phyloP scores from a whole-genome alignment of 2,329 filamentous ascomycete species.

The Nannizzia gypsea region DNA sequence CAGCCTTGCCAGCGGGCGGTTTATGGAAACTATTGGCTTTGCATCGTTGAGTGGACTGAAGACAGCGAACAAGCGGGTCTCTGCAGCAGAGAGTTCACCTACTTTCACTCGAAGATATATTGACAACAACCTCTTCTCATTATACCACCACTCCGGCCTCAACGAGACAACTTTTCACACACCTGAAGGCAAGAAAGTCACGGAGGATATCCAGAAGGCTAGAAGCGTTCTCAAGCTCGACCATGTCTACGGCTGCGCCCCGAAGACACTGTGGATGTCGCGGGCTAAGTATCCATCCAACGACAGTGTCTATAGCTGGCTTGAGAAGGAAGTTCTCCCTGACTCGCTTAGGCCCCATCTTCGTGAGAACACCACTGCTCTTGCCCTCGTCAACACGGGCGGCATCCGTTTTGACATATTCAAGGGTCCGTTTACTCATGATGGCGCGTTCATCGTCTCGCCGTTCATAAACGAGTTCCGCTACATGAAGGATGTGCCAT shows the following conservation, averaged over 20 bases:
- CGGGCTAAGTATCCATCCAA: slow-evolving; percentile 61
- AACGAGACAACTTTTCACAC: slow-evolving; percentile 66
- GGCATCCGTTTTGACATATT: slow-evolving; percentile 93
- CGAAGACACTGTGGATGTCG: slow-evolving; percentile 68
- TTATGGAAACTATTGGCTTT: slow-evolving; percentile 92
- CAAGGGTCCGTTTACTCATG: slow-evolving; percentile 77
- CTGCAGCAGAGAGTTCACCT: slow-evolving; percentile 21
- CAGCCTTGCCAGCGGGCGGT: slow-evolving; percentile 75
- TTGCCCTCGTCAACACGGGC: slow-evolving; percentile 79
- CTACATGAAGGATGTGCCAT: slow-evolving; percentile 71
- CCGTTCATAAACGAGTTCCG: slow-evolving; percentile 74
- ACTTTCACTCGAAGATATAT: slow-evolving; percentile 73
- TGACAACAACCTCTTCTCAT: slow-evolving; percentile 80
- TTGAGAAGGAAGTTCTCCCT: slow-evolving; percentile 64
- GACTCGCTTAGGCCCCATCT: slow-evolving; percentile 48
- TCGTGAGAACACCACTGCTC: slow-evolving; percentile 46
- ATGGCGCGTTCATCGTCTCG: slow-evolving; percentile 74
- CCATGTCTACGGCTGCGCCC: slow-evolving; percentile 68
- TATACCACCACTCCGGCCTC: slow-evolving; percentile 67
- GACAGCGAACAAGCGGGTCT: slow-evolving; percentile 27
- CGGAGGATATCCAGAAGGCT: slow-evolving; percentile 55
- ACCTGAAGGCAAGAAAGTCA: slow-evolving; percentile 59
- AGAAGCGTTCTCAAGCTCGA: slow-evolving; percentile 62
- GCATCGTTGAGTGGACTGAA: slow-evolving; percentile 65
- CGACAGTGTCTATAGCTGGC: slow-evolving; percentile 69